phyloP scores from a whole-genome alignment of 1,139 yeast genomes.

The Neolecta irregularis region DNA sequence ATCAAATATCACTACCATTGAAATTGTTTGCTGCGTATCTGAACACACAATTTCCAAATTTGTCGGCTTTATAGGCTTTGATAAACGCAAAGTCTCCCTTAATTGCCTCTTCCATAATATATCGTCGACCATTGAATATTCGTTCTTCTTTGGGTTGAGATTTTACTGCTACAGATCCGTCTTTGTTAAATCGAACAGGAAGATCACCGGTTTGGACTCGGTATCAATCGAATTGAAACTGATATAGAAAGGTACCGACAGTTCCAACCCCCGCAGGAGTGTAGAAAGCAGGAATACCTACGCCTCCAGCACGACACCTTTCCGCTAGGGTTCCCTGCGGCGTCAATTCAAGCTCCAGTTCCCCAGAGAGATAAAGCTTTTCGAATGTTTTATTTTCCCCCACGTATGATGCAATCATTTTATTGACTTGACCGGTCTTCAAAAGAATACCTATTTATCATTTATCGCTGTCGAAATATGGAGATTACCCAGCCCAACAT shows the following conservation, averaged over 20 bases:
- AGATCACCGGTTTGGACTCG: constrained; percentile 37
- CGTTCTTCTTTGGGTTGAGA: constrained; percentile 31
- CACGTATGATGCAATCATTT: constrained; percentile 35
- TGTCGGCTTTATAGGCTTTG: constrained; percentile 36
- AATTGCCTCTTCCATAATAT: constrained; percentile 31
- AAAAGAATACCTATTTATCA: too few species aligned
- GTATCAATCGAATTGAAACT: too few species aligned
- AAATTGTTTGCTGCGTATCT: constrained; percentile 35
- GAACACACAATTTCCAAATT: constrained; percentile 35
- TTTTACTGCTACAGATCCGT: constrained; percentile 27
- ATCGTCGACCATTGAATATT: constrained; percentile 31
- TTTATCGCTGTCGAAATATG: too few species aligned
- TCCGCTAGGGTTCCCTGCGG: constrained; percentile 41
- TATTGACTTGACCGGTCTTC: constrained; percentile 31
- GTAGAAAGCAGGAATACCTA: constrained; percentile 37
- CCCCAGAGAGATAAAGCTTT: constrained; percentile 30
- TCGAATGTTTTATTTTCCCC: constrained; percentile 35
- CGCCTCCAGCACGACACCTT: constrained; percentile 35
- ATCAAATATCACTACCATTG: too few species aligned
- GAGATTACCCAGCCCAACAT: constrained; percentile 31
- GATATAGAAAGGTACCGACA: too few species aligned
- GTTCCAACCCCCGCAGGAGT: constrained; percentile 39
- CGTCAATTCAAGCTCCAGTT: constrained; percentile 33
- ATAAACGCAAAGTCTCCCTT: constrained; percentile 34
- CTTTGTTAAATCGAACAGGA: constrained; percentile 29